Conservation (phyloP, 208 protist genomes). For the Leishmania aethiopica region DNA sequence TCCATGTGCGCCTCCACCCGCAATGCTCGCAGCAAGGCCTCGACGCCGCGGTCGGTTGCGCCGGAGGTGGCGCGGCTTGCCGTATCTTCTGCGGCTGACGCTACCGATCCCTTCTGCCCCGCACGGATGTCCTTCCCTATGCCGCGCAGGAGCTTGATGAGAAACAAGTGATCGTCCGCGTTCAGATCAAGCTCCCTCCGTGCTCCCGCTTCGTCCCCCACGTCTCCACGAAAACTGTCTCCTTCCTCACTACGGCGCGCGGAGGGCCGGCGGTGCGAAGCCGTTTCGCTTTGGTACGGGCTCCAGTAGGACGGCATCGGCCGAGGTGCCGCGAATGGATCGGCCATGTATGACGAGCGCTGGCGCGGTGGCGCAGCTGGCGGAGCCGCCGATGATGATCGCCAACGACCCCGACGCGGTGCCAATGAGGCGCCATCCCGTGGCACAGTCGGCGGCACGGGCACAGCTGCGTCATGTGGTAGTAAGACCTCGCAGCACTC, state of each 20-base stretch:
- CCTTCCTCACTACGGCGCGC: neutral
- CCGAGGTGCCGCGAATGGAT: neutral
- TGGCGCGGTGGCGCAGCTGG: neutral
- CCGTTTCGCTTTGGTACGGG: neutral
- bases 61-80: neutral
- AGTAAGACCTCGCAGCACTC: conserved; percentile 13
- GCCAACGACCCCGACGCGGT: neutral
- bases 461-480: neutral
- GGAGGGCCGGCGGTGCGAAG: neutral
- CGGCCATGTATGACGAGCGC: neutral
- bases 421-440: neutral
- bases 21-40: neutral
- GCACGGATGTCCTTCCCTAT: too few species aligned
- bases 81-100: neutral
- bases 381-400: neutral
- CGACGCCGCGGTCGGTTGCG: neutral
- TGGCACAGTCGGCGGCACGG: conserved; percentile 10
- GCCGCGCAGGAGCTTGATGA: neutral
- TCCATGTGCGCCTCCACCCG: neutral
- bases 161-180: neutral
- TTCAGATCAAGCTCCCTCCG: neutral
- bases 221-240: too few species aligned
- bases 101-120: neutral
- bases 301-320: neutral
- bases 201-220: neutral